Base-by-base conservation (phyloP, 495 filamentous ascomycete species). In the Platismatia glauca region DNA sequence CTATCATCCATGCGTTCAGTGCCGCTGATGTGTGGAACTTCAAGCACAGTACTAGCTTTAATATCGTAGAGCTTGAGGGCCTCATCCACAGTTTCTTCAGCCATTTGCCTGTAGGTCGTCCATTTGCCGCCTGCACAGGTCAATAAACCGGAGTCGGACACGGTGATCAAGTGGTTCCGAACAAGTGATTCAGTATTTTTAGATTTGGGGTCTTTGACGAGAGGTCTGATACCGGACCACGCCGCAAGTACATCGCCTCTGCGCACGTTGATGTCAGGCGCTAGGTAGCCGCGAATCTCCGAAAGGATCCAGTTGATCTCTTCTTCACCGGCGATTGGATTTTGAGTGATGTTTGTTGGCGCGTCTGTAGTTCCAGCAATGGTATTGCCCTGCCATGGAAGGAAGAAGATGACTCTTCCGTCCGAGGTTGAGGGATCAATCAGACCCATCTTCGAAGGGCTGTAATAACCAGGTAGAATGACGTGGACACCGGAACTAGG, bases 91-190 rank as follows among this genome's bases (percentile, higher is more conserved):
- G 89, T 86, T 72, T 98, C 93, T 76, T 98, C 93, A 41, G 94
- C 91, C 94, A 98, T 98, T 71, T 98, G 91, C 38, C 94, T 87
- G 76, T 98, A 98, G 7, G 94, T 98, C 5, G 94, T 98, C 94
- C 94, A 98, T 76, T 97, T 97, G 27, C 94, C 94, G 64, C 94
- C 94, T n/a, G 93, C 90, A 72, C 90, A 92, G 48, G 94, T 98
- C 57, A 98, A 73, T 35, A 98, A 84, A 4, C 94, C 94, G 12
- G 89, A 92, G 2, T 81, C 73, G 15, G 93, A 96, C 33, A 93
- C 82, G 63, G 93, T 88, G 69, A 98, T 85, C 60, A 98, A 81
- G 71, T 98, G 94, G 74, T 94, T 97, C 58, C 94, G 91, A 34
- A 98, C 94, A 37, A 98, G 85, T 5, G 93, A 92, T 72, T 97